Evolutionary conservation across 2,329 filamentous ascomycete species (phyloP).

Genomic region (Emericellopsis atlantica): DNA sequence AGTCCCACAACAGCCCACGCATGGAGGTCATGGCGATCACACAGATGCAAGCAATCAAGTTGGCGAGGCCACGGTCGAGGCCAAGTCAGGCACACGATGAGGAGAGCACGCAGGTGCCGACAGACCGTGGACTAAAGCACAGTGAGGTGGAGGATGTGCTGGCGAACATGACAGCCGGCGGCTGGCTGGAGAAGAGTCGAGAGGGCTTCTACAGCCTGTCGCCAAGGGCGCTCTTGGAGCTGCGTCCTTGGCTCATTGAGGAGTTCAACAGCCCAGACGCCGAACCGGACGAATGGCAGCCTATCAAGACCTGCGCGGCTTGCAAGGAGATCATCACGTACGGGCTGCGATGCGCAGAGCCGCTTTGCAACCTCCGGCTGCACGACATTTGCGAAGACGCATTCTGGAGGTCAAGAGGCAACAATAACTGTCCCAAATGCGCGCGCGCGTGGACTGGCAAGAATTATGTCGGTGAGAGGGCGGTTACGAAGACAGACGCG

Average conservation of each 20-base stretch:
- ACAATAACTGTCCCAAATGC: conserved; percentile 53
- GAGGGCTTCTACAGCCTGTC: conserved; percentile 65
- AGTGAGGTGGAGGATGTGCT: conserved; percentile 67
- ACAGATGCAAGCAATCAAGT: conserved; percentile 63
- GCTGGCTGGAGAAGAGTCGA: conserved; percentile 70
- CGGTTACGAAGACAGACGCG: conserved; percentile 39
- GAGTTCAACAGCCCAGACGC: conserved; percentile 71
- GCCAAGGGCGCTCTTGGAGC: conserved; percentile 70
- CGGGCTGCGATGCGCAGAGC: conserved; percentile 62
- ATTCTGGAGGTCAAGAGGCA: conserved; percentile 56
- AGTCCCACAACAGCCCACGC: conserved; percentile 67
- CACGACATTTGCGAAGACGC: conserved; percentile 66
- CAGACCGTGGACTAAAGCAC: conserved; percentile 53
- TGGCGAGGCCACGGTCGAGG: conserved; percentile 36
- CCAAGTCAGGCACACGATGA: conserved; percentile 10
- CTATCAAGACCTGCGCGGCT: conserved; percentile 76
- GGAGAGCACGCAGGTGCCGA: conserved; percentile 18
- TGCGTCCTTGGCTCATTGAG: conserved; percentile 72
- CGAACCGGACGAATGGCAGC: conserved; percentile 49
- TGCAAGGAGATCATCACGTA: conserved; percentile 84
- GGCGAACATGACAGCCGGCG: conserved; percentile 57
- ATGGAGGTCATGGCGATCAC: conserved; percentile 76
- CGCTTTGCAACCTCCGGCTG: conserved; percentile 55
- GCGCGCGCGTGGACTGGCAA: conserved; percentile 33
- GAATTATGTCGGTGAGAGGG: conserved; percentile 42